Conservation (phyloP, 23 red algal species). For the Cyanidioschyzon merolae region DNA sequence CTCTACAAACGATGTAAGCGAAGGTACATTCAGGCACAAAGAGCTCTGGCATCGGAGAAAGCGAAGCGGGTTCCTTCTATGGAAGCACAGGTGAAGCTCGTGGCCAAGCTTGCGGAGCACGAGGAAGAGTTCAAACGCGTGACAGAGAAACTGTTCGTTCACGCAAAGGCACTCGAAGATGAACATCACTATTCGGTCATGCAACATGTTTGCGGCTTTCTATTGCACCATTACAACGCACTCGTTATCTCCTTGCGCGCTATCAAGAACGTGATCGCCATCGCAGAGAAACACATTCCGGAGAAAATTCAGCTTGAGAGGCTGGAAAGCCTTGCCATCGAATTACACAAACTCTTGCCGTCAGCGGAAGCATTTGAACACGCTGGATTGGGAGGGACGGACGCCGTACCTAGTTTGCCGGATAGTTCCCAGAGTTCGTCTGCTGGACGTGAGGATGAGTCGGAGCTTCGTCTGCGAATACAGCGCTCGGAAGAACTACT, state of each 20-base stretch:
- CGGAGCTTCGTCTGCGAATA: not conserved
- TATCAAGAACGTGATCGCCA: not conserved
- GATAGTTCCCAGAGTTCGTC: not conserved
- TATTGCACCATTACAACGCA: slow-evolving; percentile 28
- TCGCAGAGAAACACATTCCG: slow-evolving; percentile 6
- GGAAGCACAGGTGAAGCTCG: slow-evolving; percentile 31
- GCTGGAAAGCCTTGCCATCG: not conserved
- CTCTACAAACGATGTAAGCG: slow-evolving; percentile 15
- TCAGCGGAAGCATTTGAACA: too few relatives aligned
- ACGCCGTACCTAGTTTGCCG: not conserved
- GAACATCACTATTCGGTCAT: slow-evolving; percentile 21
- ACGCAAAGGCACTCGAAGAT: slow-evolving; percentile 21
- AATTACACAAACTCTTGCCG: not conserved
- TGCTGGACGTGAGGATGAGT: not conserved
- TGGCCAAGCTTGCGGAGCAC: slow-evolving; percentile 16
- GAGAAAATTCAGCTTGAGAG: slow-evolving; percentile 14
- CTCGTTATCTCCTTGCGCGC: not conserved
- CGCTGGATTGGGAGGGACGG: not conserved
- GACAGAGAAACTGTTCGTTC: slow-evolving; percentile 18
- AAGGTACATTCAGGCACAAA: slow-evolving; percentile 20
- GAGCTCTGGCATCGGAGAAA: slow-evolving; percentile 10
- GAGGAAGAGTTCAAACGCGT: slow-evolving; percentile 15
- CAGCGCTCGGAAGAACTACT: not conserved
- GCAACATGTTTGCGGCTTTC: slow-evolving; percentile 28
- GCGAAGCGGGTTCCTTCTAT: slow-evolving; percentile 23